A percentile compares a stretch with the other conserved stretches of the same genome.
These are phyloP conservation scores for Begonia peltatifolia DNA, from an alignment of 306 rosid genomes.

Conservation along the genomic window DNA sequence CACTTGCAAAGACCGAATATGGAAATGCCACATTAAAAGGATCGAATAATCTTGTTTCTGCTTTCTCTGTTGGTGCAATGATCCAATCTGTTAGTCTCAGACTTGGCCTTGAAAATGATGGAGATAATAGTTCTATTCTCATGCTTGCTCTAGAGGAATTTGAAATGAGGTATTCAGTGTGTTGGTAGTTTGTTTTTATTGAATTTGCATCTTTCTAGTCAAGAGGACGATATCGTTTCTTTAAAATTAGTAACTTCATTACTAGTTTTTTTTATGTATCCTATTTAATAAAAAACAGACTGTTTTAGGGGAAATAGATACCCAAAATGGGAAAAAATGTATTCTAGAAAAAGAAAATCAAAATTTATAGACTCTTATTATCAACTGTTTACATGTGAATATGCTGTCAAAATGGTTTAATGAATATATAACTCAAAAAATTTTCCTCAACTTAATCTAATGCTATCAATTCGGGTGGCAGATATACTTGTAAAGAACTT, in stretches of 20 bases:
- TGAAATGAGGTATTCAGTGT: conserved; percentile 31
- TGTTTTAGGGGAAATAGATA: too few relatives aligned
- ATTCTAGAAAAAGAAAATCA: too few relatives aligned
- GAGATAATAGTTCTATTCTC: conserved; percentile 35
- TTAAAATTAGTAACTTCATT: too few relatives aligned
- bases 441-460: conserved; percentile 1
- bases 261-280: too few relatives aligned
- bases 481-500: conserved; percentile 32
- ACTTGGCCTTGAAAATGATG: conserved; percentile 51
- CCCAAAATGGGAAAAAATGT: too few relatives aligned
- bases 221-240: too few relatives aligned
- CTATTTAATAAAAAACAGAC: too few relatives aligned
- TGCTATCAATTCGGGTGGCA: conserved; percentile 19
- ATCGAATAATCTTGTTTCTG: conserved; percentile 22
- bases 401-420: too few relatives aligned
- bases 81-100: conserved; percentile 33
- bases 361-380: too few relatives aligned
- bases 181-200: too few relatives aligned
- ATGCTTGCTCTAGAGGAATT: conserved; percentile 34
- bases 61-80: conserved; percentile 29
- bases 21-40: conserved; percentile 15
- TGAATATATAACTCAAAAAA: background rate
- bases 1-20: conserved; percentile 19
- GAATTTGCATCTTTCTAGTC: too few relatives aligned
- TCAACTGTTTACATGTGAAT: too few relatives aligned